Base-by-base conservation (phyloP, 2,329 filamentous ascomycete species). In the Esteya vermicola region DNA sequence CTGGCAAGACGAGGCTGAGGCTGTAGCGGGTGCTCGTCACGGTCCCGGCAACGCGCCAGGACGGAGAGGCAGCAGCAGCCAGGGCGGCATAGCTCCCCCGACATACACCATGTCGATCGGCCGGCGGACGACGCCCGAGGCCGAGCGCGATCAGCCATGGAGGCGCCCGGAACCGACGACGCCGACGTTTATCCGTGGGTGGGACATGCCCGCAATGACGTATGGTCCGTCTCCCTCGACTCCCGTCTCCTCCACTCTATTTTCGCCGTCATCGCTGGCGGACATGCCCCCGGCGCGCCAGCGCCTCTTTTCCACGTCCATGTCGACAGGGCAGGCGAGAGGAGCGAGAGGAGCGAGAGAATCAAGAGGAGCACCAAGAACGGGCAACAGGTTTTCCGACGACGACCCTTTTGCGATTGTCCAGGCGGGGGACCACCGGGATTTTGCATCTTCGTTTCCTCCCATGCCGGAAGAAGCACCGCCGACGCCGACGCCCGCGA, bases 1-100 rank as follows among this genome's bases (percentile, higher is more conserved):
- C 19, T 69, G 60, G 58, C 54, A 56, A n/a, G 58, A 66, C 8
- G 52, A 55, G 2, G 62, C 63, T 9, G 44, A 48, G 26, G 39
- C 45, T 18, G 53, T 55, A 5, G 54, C 62, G 14, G 36, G 34
- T 25, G 7, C 13, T 22, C 26, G 4, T 22, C n/a, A 9, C 28
- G 14, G 22, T 8, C 7, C n/a, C 7, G 20, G 21, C 21, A 20
- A n/a, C 25, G 25, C 25, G 25, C 25, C 25, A 13, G 25, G n/a
- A 26, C 13, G 36, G 16, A 25, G 5, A 14, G 9, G 10, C 10
- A 9, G 10, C 20, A n/a, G 31, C 18, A 13, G 19, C 30, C 25
- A 27, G 26, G 28, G n/a, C 16, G 6, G 16, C 32, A 13, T 10
- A 18, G 30, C 19, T 14, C 16, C 35, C 8, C 7, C 16, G 12